Evolutionary conservation across 441 rosid genomes (phyloP), one percentile per base, ranked within the genome.

Genomic region (Gossypium trilobum): DNA sequence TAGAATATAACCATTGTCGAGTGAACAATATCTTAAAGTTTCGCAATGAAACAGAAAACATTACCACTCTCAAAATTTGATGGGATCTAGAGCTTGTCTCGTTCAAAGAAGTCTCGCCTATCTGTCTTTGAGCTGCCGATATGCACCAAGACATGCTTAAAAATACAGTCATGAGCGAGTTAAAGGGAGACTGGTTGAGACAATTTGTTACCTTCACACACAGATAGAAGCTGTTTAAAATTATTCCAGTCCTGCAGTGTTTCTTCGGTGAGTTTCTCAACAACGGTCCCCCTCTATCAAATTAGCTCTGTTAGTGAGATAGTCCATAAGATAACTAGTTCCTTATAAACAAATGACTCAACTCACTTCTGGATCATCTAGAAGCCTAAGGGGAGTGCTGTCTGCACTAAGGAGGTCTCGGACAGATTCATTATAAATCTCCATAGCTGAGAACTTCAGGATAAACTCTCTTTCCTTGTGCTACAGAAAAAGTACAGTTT

Each of bases 71-170:
- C 78, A 91, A 78, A 79, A 93, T 91, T 87, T 95, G 97, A 83
- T 95, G 98, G 71, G 99, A 95, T 83, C 98, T 88, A 65, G 96
- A 95, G 82, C 99, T 92, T 76, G 89, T 82, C 81, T 90, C 97
- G 64, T 95, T 95, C 74, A 95, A 82, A 78, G 89, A 86, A 72
- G 98, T 95, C 83, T 90, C 98, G 65, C 97, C 98, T 72, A 90
- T 88, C 73, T 91, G 91, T 68, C 98, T 87, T 83, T 95, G 97
- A 78, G 97, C 99, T 95, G 89, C 85, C 80, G 71, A 78, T 67
- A 69, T 68, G 52, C 63, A 63, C 11, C 42, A 54, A 55, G 71
- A 64, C 46, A 62, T 59, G n/a, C 63, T 75, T 72, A 44, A 74
- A 22, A 19, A 72, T 68, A 51, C 65, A 70, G 73, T 63, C 44